phyloP scores from a whole-genome alignment of 768 basidiomycete genomes.

The Lentinus brumalis region DNA sequence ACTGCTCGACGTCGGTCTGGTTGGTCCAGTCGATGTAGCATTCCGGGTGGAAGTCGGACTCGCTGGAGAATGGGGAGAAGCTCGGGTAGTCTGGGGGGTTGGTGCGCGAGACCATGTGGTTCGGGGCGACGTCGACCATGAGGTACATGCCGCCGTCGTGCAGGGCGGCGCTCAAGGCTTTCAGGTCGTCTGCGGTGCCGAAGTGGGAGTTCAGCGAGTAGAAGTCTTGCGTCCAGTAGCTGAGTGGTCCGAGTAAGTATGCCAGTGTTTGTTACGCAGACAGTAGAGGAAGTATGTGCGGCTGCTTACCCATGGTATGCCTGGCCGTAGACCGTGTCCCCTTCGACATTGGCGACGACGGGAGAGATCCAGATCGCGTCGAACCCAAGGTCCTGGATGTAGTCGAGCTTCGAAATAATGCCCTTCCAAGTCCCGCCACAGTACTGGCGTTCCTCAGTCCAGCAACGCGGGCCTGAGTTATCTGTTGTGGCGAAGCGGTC shows the following conservation, averaged over 20 bases:
- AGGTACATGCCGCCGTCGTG: conserved; percentile 58
- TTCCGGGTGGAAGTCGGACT: conserved; percentile 41
- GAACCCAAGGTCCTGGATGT: conserved; percentile 65
- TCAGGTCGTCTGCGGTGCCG: conserved; percentile 53
- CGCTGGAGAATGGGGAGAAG: conserved; percentile 36
- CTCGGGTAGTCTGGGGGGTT: conserved; percentile 24
- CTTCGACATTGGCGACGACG: conserved; percentile 50
- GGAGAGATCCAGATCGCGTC: conserved; percentile 64
- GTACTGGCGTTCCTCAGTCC: conserved; percentile 48
- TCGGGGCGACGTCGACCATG: conserved; percentile 66
- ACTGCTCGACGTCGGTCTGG: conserved; percentile 53
- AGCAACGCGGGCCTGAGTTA: conserved; percentile 41
- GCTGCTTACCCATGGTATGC: conserved; percentile 54
- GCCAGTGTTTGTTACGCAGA: background rate
- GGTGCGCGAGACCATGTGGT: conserved; percentile 52
- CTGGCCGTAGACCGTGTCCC: conserved; percentile 50
- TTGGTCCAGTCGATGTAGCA: conserved; percentile 48
- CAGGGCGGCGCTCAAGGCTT: conserved; percentile 48
- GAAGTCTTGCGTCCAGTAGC: conserved; percentile 56
- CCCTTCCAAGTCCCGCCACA: conserved; percentile 62
- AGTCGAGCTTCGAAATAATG: conserved; percentile 56
- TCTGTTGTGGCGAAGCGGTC: conserved; percentile 61
- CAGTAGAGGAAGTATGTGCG: background rate
- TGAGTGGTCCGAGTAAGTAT: conserved; percentile 4
- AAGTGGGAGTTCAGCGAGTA: conserved; percentile 53